Base-by-base conservation (phyloP, 306 rosid genomes). In the Vigna radiata region DNA sequence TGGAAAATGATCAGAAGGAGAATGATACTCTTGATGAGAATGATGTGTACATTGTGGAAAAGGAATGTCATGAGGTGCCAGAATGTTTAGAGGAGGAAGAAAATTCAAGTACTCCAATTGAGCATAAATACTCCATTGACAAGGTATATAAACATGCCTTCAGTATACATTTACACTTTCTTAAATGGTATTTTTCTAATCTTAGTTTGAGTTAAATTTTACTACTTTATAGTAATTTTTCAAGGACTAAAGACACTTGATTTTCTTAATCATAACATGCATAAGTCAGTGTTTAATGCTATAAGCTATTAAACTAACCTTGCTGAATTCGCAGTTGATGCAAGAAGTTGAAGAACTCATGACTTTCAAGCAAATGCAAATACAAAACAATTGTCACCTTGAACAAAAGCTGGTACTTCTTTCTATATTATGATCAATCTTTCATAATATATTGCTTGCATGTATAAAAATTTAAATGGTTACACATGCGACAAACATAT, bases 371-470 rank as follows among this genome's bases (percentile, higher is more conserved):
- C 18, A 70, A 74, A 77, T 71, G 44, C 90, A 88, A 36, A 67
- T 75, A 36, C 63, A 68, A 59, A 87, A 75, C 75, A 88, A 62
- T 61, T 49, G 69, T 77, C 41, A 39, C 77, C 67, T 95, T 61
- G 88, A 90, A 80, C 77, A 85, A 13, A 87, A 86, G 77, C 88
- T 87, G 97, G 97, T 89, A 90, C 18, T 49, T 39, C 37, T 77
- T 37, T 25, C 49, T 78, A 39, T 64, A 16, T 12, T 59, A 16
- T 44, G 21, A 33, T 39, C 18, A 50, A 19, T 41, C 18, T 66
- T 11, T 17, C 69, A 77, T 69, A 37, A 17, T 39, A 37, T 66
- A 41, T 72, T 9, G 3, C 16, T 56, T 10, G 59, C 37, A 67
- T 37, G 23, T 29, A 25, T 37, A 25, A 48, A 77, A 48, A 63